Conservation (phyloP, 768 basidiomycete genomes). For the Holtermannia corniformis region DNA sequence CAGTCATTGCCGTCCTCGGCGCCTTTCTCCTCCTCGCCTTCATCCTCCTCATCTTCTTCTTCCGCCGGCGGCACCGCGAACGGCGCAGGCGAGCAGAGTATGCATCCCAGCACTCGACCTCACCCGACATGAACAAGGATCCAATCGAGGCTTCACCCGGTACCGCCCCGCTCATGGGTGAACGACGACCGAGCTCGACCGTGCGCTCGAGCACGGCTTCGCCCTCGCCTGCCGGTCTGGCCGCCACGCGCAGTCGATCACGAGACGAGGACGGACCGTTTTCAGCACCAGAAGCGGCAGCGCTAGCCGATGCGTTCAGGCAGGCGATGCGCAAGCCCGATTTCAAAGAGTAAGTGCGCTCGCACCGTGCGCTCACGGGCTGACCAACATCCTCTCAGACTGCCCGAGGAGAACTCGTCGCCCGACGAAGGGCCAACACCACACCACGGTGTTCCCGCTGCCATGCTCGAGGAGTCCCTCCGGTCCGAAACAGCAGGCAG, state of each 20-base stretch:
- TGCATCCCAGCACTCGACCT: neutral
- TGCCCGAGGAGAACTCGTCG: slow-evolving; percentile 6
- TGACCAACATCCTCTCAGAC: neutral
- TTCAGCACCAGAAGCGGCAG: slow-evolving; percentile 58
- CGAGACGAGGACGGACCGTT: slow-evolving; percentile 41
- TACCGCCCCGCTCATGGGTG: neutral
- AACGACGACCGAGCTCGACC: neutral
- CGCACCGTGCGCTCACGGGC: neutral
- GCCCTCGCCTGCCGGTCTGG: too few species aligned
- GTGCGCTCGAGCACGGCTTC: neutral
- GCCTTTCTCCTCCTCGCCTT: slow-evolving; percentile 60
- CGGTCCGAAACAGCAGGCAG: slow-evolving; percentile 2
- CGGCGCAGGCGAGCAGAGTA: neutral
- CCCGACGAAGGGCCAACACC: neutral
- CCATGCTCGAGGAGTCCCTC: slow-evolving; percentile 1
- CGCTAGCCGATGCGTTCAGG: slow-evolving; percentile 87
- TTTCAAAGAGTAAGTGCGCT: slow-evolving; percentile 45
- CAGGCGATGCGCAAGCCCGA: slow-evolving; percentile 81
- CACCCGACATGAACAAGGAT: neutral
- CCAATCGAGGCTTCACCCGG: neutral
- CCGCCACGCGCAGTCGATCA: neutral
- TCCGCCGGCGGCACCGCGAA: slow-evolving; percentile 50
- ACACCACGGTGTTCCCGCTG: neutral
- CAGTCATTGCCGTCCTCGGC: slow-evolving; percentile 76
- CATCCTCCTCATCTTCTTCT: slow-evolving; percentile 63